Percentiles rank a stretch among this genome's conserved stretches.
Evolutionary conservation across 179 eudicot genomes (phyloP).

Genomic region (Beta lomatogona): DNA sequence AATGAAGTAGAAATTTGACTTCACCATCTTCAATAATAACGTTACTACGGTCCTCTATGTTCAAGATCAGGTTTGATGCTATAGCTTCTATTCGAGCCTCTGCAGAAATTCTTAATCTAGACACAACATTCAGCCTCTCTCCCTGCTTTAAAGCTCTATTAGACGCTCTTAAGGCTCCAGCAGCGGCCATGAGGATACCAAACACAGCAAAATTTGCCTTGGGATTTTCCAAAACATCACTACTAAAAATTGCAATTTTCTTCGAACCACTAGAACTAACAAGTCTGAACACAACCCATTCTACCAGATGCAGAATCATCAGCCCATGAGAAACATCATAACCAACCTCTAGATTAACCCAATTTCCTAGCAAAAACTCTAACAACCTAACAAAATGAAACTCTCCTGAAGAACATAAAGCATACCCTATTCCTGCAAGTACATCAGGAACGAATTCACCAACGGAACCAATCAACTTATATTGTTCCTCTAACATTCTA

Average conservation of each 20-base stretch:
- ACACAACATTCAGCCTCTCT: too few species aligned
- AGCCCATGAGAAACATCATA: conserved; percentile 60
- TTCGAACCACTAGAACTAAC: conserved; percentile 46
- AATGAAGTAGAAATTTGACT: conserved; percentile 49
- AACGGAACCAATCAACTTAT: conserved; percentile 41
- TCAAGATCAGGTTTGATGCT: too few species aligned
- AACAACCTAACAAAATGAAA: conserved; percentile 51
- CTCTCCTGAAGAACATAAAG: too few species aligned
- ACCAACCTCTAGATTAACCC: conserved; percentile 52
- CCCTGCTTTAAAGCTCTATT: too few species aligned
- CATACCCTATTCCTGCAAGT: conserved; percentile 90
- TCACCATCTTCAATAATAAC: conserved; percentile 32
- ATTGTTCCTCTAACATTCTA: conserved; percentile 57
- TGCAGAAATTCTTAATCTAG: too few species aligned
- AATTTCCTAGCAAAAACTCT: conserved; percentile 51
- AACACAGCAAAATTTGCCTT: too few species aligned
- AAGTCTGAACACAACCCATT: conserved; percentile 71
- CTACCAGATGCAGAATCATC: conserved; percentile 76
- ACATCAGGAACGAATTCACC: conserved; percentile 48
- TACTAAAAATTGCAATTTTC: conserved; percentile 44
- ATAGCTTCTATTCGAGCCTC: too few species aligned
- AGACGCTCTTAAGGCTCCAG: too few species aligned
- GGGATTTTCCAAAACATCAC: conserved; percentile 48
- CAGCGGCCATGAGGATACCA: too few species aligned
- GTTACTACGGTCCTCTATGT: too few species aligned